Evolutionary conservation across 1,284 basidiomycete genomes (phyloP), one percentile per base, ranked within the genome.

Genomic region (Naganishia liquefaciens): DNA sequence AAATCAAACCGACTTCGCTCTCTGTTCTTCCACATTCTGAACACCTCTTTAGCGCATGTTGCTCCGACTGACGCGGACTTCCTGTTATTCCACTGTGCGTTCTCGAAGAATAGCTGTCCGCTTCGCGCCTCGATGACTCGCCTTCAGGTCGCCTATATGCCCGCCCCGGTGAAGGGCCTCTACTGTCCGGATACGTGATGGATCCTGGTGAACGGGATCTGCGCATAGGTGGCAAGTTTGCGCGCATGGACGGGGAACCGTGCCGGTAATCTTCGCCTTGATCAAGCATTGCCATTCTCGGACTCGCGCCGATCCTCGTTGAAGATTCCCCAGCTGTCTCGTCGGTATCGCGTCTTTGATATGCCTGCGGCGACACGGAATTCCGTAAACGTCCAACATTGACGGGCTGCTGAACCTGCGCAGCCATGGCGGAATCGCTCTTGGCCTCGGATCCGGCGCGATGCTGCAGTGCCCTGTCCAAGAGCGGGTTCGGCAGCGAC

Each of bases 381-480:
- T 49, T 40, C 15, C 23, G 37, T 1, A 46, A 49, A 25, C 40
- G 46, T n/a, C 21, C 47, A 13, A 33, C n/a, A 19, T 50, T 50
- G n/a, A 50, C 40, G 15, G 57, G 33, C 37, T 33, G 46, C 21
- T 37, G 46, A 17, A 13, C 44, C 44, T n/a, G 30, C 19, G 30
- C 13, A 10, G 46, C 5, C 57, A 60, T 50, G 9, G 54, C 30
- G 5, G 27, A 17, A 50, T 50, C 57, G 33, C 23, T 42, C 21
- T 37, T 23, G 1, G 40, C 25, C 37, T 60, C 57, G 46, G 37
- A 60, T n/a, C 39, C 57, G 1, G 57, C 57, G 5, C 57, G 57
- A 50, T 60, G 57, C 40, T 60, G 57, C 21, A 46, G 49, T 28
- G 57, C 57, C 39, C 57, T 49, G 21, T 60, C 57, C 7, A 60